Percentiles rank a stretch among this genome's conserved stretches.
These are phyloP conservation scores for Rhizopogon vulgaris DNA, from an alignment of 768 basidiomycete genomes.

Conservation along the genomic window DNA sequence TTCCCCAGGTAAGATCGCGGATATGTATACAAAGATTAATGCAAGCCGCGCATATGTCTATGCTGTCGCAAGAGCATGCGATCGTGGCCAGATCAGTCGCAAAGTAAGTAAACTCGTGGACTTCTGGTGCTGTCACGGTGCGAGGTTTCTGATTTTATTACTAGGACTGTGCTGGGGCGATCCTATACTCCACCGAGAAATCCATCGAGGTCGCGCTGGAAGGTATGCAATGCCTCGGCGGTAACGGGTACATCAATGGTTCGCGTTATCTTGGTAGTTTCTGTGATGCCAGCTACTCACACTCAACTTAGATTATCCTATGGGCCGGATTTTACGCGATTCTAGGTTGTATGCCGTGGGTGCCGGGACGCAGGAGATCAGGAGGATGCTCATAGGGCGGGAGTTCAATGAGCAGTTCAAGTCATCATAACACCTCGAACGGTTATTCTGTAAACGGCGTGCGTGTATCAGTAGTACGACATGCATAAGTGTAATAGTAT, in stretches of 20 bases:
- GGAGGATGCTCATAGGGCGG: constrained; percentile 89
- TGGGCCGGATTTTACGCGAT: constrained; percentile 83
- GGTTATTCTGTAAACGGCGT: background rate
- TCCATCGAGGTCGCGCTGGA: constrained; percentile 89
- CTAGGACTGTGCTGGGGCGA: constrained; percentile 93
- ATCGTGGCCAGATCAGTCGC: constrained; percentile 70
- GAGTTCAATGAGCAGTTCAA: constrained; percentile 78
- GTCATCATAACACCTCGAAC: constrained; percentile 9
- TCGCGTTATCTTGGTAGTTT: constrained; percentile 12
- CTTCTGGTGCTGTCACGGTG: background rate
- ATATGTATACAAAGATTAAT: constrained; percentile 93
- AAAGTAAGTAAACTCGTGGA: constrained; percentile 41
- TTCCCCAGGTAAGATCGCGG: constrained; percentile 65
- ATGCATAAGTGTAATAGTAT: background rate
- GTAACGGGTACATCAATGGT: constrained; percentile 96
- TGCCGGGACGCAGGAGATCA: constrained; percentile 94
- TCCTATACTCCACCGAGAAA: constrained; percentile 88
- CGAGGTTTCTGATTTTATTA: constrained; percentile 5
- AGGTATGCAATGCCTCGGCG: constrained; percentile 90
- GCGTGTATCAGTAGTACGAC: background rate
- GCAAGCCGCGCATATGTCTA: constrained; percentile 90
- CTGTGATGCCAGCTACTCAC: background rate
- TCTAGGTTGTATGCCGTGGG: constrained; percentile 88
- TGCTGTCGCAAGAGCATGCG: constrained; percentile 86
- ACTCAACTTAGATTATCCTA: constrained; percentile 69